phyloP scores from a whole-genome alignment of 306 rosid genomes.

The Fragaria ananassa region DNA sequence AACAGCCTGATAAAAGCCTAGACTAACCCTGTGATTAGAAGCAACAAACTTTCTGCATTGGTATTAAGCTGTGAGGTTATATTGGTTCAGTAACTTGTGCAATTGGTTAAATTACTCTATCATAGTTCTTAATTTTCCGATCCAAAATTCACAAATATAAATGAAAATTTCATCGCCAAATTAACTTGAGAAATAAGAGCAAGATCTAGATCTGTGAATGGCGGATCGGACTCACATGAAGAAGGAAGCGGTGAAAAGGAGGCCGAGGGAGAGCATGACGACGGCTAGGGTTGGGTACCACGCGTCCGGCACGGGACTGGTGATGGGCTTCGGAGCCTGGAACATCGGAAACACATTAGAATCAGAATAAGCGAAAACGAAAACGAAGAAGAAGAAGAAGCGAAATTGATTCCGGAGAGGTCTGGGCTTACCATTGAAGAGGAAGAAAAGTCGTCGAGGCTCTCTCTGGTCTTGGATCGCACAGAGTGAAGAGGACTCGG shows the following conservation, averaged over 20 bases:
- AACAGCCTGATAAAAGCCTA: not conserved
- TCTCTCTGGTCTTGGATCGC: not conserved
- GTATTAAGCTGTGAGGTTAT: not conserved
- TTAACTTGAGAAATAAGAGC: not conserved
- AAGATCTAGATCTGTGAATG: not conserved
- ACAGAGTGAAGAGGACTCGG: not conserved
- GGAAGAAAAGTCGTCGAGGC: constrained; percentile 3
- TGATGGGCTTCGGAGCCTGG: constrained; percentile 78
- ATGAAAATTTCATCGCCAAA: not conserved
- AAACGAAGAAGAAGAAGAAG: not conserved
- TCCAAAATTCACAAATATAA: not conserved
- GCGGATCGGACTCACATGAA: constrained; percentile 74
- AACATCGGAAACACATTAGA: not conserved
- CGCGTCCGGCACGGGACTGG: constrained; percentile 82
- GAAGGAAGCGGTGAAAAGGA: constrained; percentile 83
- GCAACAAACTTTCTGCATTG: not conserved
- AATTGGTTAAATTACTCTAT: not conserved
- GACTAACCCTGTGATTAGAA: not conserved
- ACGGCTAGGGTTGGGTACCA: constrained; percentile 86
- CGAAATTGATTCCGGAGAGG: not conserved
- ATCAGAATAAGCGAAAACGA: not conserved
- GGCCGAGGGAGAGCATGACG: constrained; percentile 71
- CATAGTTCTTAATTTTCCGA: not conserved
- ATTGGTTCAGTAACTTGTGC: not conserved
- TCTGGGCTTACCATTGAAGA: not conserved